Conservation (phyloP, 148 eudicot species). For the Rhododendron kiyosumense region DNA sequence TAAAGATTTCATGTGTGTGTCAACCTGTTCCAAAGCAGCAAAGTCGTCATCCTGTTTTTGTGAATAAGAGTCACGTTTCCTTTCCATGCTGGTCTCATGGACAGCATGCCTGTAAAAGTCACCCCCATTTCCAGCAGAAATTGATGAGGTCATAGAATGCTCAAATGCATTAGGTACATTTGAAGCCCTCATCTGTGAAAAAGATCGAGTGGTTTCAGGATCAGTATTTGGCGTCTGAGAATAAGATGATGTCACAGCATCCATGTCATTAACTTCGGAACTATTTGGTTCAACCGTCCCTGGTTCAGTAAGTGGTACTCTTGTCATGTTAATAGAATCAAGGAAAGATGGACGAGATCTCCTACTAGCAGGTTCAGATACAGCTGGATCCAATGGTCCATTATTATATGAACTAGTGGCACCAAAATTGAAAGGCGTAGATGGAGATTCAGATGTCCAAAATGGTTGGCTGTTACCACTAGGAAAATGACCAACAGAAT, state of each 20-base stretch:
- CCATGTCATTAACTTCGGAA: conserved; percentile 25
- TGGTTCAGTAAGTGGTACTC: conserved; percentile 33
- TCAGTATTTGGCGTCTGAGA: conserved; percentile 14
- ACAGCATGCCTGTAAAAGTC: conserved; percentile 19
- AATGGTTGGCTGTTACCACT: conserved; percentile 26
- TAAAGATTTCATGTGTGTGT: not conserved
- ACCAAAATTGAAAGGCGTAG: conserved; percentile 33
- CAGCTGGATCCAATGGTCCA: conserved; percentile 29
- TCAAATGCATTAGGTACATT: conserved; percentile 15
- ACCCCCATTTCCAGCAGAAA: conserved; percentile 34
- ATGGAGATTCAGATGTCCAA: conserved; percentile 39
- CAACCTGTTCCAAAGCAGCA: conserved; percentile 96
- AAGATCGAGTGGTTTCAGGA: conserved; percentile 23
- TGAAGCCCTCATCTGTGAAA: conserved; percentile 16
- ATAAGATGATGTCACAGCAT: conserved; percentile 32
- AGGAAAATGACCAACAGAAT: conserved; percentile 22
- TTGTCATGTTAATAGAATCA: conserved; percentile 66
- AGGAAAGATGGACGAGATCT: conserved; percentile 88
- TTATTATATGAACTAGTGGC: conserved; percentile 27
- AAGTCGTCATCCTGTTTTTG: conserved; percentile 80
- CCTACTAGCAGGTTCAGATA: conserved; percentile 42
- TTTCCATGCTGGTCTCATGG: conserved; percentile 32
- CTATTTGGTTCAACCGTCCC: conserved; percentile 21
- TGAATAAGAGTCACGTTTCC: conserved; percentile 34
- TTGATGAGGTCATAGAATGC: conserved; percentile 11